phyloP scores from a whole-genome alignment of 169 alveolate genomes.

The Cyclospora cayetanensis region DNA sequence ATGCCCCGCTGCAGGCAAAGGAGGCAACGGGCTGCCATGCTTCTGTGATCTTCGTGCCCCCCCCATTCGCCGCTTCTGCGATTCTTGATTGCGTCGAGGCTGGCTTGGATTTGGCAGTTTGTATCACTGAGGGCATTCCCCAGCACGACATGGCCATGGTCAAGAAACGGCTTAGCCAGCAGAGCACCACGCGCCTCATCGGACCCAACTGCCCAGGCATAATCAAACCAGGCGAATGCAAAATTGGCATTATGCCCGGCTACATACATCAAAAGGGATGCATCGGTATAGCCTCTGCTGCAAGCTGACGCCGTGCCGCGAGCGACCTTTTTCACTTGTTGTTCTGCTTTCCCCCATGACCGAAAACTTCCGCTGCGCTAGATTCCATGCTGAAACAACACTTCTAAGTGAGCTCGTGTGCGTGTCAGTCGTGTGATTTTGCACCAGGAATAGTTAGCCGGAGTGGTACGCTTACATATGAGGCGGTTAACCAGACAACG shows the following conservation, averaged over 20 bases:
- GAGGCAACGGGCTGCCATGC: slow-evolving; percentile 93
- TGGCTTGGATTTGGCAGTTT: slow-evolving; percentile 94
- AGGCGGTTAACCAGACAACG: slow-evolving; percentile 98
- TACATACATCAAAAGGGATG: slow-evolving; percentile 93
- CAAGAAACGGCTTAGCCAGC: slow-evolving; percentile 72
- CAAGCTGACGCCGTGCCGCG: background rate
- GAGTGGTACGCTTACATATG: slow-evolving; percentile 95
- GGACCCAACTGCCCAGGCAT: slow-evolving; percentile 99
- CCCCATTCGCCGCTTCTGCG: slow-evolving; percentile 95
- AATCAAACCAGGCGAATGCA: slow-evolving; percentile 98
- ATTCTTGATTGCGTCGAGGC: slow-evolving; percentile 96
- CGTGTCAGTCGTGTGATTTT: background rate
- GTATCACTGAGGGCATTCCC: slow-evolving; percentile 99
- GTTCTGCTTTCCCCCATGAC: background rate
- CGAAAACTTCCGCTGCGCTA: background rate
- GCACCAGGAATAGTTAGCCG: slow-evolving; percentile 72
- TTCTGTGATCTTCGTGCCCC: slow-evolving; percentile 96
- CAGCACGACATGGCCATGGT: slow-evolving; percentile 98
- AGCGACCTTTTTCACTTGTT: background rate
- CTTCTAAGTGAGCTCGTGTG: background rate
- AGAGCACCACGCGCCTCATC: slow-evolving; percentile 89
- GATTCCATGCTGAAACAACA: background rate
- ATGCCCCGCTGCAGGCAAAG: slow-evolving; percentile 57
- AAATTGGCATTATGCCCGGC: slow-evolving; percentile 99
- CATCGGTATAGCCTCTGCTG: slow-evolving; percentile 78